Evolutionary conservation across 1,284 basidiomycete species (phyloP).

Genomic region (Exsudoporus floridanus): DNA sequence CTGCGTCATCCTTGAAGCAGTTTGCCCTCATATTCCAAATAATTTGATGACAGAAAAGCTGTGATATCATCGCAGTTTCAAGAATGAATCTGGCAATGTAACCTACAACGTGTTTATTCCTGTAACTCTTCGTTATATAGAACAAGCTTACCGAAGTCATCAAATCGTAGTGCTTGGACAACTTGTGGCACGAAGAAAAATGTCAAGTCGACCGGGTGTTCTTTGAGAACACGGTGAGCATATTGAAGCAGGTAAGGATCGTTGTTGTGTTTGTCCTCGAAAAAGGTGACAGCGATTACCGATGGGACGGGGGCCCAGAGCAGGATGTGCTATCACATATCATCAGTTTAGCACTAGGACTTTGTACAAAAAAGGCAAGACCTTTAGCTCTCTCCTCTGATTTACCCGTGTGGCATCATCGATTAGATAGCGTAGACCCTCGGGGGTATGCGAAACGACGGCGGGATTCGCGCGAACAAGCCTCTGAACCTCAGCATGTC

Average conservation of each 20-base stretch:
- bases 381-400: conserved; percentile 72
- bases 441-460: conserved; percentile 73
- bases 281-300: conserved; percentile 82
- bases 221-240: conserved; percentile 92
- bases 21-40: conserved; percentile 99
- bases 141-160: conserved; percentile 68
- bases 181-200: conserved; percentile 99
- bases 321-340: conserved; percentile 64
- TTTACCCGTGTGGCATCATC: conserved; percentile 65
- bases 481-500: conserved; percentile 71
- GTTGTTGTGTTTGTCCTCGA: conserved; percentile 80
- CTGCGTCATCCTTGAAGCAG: conserved; percentile 88
- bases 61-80: conserved; percentile 96
- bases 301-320: conserved; percentile 92
- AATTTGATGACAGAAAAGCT: conserved; percentile 98
- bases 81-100: conserved; percentile 97
- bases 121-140: background rate
- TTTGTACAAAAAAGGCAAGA: conserved; percentile 29
- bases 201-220: conserved; percentile 91
- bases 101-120: conserved; percentile 45
- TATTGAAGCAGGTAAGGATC: conserved; percentile 93
- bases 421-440: conserved; percentile 79
- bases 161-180: conserved; percentile 91
- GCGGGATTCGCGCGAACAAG: conserved; percentile 76
- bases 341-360: conserved; percentile 16